These are phyloP conservation scores for Syncephalastrum sp. DNA, from an alignment of 371 early-diverging fungal genomes.

Conservation along the genomic window DNA sequence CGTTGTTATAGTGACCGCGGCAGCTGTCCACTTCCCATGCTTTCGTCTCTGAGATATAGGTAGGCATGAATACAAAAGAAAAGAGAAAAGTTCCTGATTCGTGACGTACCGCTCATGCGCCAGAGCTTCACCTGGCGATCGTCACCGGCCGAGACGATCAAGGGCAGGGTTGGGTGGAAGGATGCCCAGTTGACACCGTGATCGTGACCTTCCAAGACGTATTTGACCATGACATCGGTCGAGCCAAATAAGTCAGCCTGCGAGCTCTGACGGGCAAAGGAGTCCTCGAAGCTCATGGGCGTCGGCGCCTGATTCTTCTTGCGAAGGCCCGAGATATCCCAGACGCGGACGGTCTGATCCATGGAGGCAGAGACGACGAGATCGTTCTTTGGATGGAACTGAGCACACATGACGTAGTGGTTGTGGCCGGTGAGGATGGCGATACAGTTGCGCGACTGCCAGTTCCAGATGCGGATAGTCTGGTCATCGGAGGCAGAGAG, in stretches of 20 bases:
- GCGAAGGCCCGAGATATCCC: conserved; percentile 94
- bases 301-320: conserved; percentile 77
- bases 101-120: conserved; percentile 88
- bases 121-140: conserved; percentile 98
- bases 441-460: conserved; percentile 98
- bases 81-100: not conserved
- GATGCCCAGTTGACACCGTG: conserved; percentile 99
- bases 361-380: conserved; percentile 95
- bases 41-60: conserved; percentile 65
- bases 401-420: conserved; percentile 99
- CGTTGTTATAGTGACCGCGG: conserved; percentile 98
- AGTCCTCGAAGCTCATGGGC: conserved; percentile 59
- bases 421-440: conserved; percentile 98
- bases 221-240: conserved; percentile 95
- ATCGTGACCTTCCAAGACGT: conserved; percentile 98
- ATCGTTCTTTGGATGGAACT: conserved; percentile 97
- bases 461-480: conserved; percentile 99
- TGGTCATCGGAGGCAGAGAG: conserved; percentile 98
- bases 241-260: conserved; percentile 92
- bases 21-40: conserved; percentile 99
- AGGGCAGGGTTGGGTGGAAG: conserved; percentile 91
- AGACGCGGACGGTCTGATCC: conserved; percentile 98
- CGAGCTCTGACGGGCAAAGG: conserved; percentile 50
- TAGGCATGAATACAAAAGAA: not conserved
- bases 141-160: conserved; percentile 97